Evolutionary conservation across 208 protist species (phyloP), one percentile per base, ranked within the genome.

Genomic region (Crithidia acanthocephali): DNA sequence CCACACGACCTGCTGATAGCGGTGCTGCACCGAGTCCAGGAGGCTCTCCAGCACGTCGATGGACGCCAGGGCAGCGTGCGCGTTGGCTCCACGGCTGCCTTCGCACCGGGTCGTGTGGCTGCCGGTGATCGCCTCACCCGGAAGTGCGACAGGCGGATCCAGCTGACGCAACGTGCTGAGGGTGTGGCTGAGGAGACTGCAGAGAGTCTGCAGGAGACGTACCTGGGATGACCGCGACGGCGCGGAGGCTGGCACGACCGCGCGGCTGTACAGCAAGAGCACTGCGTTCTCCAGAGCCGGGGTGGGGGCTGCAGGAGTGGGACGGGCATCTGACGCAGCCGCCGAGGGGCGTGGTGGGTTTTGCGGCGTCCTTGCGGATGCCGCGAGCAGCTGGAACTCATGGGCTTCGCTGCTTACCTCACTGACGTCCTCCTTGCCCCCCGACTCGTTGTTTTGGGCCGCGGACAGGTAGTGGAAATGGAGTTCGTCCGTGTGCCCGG

Each of bases 1-100:
- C 79, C 78, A 85, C 40, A 77, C 82, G 25, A 74, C 76, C 47
- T 70, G 62, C 16, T 80, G 79, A 27, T 76, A 71, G 50, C 64
- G 64, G n/a, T 55, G 13, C 53, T 72, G 59, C 8, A 72, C 81
- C 18, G 77, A 66, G 37, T 73, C 33, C 16, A 93, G 27, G 0
- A 93, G 60, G 20, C 53, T 52, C 3, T 35, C 25, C 35, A 69
- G 33, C 40, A 66, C 23, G 11, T 68, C 33, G 6, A 72, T 25
- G 44, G 62, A 66, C 37, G 48, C 45, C 47, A 71, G 5, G 23
- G 48, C 78, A 18, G 57, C 79, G 35, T 40, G 51, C 35, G 51
- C 37, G 3, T 28, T 45, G 9, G n/a, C 28, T 15, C 37, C 13
- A 6, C 13, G 37, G 13, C 37, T 42, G 6, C 13, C 37, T 13